Percentiles rank a stretch among this genome's conserved stretches.
Conservation (phyloP, 2,329 filamentous ascomycete genomes). For the Epichloe sp. region DNA sequence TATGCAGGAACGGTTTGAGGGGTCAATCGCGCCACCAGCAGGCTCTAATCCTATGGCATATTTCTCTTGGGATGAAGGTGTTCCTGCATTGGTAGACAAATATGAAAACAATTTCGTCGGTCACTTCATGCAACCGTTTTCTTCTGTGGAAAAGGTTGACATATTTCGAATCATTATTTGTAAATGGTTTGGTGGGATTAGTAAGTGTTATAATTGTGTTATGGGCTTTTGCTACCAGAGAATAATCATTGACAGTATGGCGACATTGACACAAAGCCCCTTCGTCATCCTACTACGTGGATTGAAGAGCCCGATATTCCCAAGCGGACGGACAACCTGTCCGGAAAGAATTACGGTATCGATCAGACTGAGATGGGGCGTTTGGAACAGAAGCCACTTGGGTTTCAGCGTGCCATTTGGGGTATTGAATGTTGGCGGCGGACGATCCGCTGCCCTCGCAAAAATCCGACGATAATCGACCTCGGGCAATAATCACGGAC, state of each 20-base stretch:
- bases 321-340: conserved; percentile 1
- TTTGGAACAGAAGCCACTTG: neutral
- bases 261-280: conserved; percentile 2
- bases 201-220: neutral
- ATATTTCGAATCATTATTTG: conserved; percentile 3
- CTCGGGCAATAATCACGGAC: too few species aligned
- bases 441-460: too few species aligned
- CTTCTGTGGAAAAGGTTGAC: neutral
- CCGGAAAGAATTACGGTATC: conserved; percentile 1
- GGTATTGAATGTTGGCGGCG: neutral
- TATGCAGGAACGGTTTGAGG: neutral
- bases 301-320: neutral
- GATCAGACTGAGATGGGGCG: neutral
- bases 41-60: conserved; percentile 1
- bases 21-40: neutral
- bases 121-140: neutral
- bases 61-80: conserved; percentile 4
- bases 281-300: conserved; percentile 3
- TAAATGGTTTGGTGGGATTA: conserved; percentile 4
- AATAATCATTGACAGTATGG: conserved; percentile 1
- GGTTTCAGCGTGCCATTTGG: conserved; percentile 1
- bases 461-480: too few species aligned
- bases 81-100: conserved; percentile 1
- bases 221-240: neutral
- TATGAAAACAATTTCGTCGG: neutral